Evolutionary conservation across 192 early-diverging fungal genomes (phyloP).

Genomic region (Cladochytrium replicatum): DNA sequence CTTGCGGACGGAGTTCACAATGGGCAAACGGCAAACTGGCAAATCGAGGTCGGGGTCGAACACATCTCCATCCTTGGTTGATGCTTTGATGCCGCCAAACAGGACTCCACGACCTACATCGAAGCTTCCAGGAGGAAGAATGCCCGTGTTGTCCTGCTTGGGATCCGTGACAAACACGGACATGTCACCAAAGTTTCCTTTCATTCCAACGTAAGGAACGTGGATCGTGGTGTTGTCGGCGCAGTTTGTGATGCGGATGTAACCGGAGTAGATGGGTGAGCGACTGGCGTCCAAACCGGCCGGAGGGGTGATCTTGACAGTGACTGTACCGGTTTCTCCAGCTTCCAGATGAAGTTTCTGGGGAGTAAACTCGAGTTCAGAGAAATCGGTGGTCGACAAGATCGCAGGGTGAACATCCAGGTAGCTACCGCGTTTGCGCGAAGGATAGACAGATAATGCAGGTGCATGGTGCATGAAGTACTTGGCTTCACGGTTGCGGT

Average conservation of each 20-base stretch:
- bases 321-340: constrained; percentile 15
- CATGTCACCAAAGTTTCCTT: constrained; percentile 10
- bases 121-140: too few species aligned
- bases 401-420: neutral
- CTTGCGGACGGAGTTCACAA: too few species aligned
- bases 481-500: constrained; percentile 2
- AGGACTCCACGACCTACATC: too few species aligned
- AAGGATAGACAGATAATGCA: constrained; percentile 9
- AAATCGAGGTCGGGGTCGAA: too few species aligned
- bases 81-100: too few species aligned
- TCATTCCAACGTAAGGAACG: constrained; percentile 20
- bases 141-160: too few species aligned
- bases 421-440: neutral
- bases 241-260: constrained; percentile 10
- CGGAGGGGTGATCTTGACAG: constrained; percentile 19
- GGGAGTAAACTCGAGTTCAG: constrained; percentile 4
- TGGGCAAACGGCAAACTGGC: too few species aligned
- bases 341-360: constrained; percentile 14
- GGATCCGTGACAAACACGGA: constrained; percentile 7
- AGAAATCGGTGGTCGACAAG: neutral
- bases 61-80: too few species aligned
- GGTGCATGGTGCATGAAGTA: constrained; percentile 11
- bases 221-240: constrained; percentile 1
- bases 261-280: constrained; percentile 25
- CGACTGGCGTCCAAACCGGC: neutral